Evolutionary conservation across 441 rosid genomes (phyloP).

Genomic region (Euphorbia schlechtendalii): DNA sequence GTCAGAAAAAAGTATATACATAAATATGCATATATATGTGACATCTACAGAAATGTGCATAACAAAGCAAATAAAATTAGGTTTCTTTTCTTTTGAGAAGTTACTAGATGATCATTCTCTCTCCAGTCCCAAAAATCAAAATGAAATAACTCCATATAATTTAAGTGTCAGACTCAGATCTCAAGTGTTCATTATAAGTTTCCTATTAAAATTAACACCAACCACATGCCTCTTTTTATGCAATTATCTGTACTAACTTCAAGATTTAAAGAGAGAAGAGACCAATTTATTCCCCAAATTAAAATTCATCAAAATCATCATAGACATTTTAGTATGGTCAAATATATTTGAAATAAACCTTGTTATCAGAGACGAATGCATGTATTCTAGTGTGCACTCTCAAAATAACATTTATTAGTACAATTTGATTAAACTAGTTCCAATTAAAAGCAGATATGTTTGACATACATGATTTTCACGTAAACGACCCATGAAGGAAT

Average conservation of each 20-base stretch:
- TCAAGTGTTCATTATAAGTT: no score
- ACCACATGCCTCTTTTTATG: not conserved
- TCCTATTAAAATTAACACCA: not conserved
- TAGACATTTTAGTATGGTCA: not conserved
- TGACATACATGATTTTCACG: slow-evolving; percentile 77
- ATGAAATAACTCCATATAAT: not conserved
- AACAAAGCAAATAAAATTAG: not conserved
- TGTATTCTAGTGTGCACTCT: no score
- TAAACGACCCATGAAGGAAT: slow-evolving; percentile 72
- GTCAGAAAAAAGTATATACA: slow-evolving; percentile 11
- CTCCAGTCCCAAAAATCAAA: no score
- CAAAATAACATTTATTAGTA: not conserved
- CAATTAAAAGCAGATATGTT: not conserved
- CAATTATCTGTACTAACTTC: not conserved
- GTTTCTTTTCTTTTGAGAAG: no score
- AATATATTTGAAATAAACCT: not conserved
- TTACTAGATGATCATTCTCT: no score
- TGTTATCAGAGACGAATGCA: not conserved
- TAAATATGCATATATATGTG: not conserved
- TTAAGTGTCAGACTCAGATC: not conserved
- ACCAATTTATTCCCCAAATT: not conserved
- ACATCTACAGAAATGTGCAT: not conserved
- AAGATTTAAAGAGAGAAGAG: not conserved
- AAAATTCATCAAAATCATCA: not conserved
- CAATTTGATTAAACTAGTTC: not conserved